Evolutionary conservation across 225 moss, liverwort and hornwort genomes (phyloP), one percentile per base, ranked within the genome.

Genomic region (Asterella californica): DNA sequence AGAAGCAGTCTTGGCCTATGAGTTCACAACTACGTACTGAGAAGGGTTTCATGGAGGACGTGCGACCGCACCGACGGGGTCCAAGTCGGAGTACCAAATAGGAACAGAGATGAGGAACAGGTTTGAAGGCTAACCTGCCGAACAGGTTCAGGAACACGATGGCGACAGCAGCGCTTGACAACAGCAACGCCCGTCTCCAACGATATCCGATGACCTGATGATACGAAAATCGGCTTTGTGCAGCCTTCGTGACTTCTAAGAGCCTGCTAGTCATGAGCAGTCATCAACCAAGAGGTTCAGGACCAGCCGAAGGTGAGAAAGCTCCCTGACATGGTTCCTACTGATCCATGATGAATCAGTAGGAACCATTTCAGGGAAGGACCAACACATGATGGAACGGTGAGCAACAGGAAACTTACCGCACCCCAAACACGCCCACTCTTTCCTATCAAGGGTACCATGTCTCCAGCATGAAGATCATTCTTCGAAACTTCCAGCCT

Each of bases 121-220:
- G 24, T 9, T 24, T 74, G 30, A 22, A 47, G 36, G 76, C 75
- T 37, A 70, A 99, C 99, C 99, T 99, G 99, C 47, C 95, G 90
- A 46, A 99, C 90, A 86, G 99, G 99, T 83, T 99, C 99, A 64
- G 99, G 99, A 81, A 99, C 83, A 74, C 99, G 91, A 83, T 99
- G 90, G 46, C 86, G 67, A 76, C 90, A 93, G 83, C 92, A 92
- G 30, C 87, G 85, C 27, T 88, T 91, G 75, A 95, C 91, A 48
- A 95, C 88, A 30, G 87, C 88, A 70, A 93, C 85, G 57, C 95
- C 99, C 67, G 95, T 95, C 24, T 90, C 87, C 74, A 99, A 80
- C 52, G 92, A 95, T 9, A 99, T 91, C 69, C 93, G 91, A 85
- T 99, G 93, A 34, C 99, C 99, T 59, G 92, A 80, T 0, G 99